phyloP scores from a whole-genome alignment of 2,329 filamentous ascomycete species.

The Parafenestella ontariensis region DNA sequence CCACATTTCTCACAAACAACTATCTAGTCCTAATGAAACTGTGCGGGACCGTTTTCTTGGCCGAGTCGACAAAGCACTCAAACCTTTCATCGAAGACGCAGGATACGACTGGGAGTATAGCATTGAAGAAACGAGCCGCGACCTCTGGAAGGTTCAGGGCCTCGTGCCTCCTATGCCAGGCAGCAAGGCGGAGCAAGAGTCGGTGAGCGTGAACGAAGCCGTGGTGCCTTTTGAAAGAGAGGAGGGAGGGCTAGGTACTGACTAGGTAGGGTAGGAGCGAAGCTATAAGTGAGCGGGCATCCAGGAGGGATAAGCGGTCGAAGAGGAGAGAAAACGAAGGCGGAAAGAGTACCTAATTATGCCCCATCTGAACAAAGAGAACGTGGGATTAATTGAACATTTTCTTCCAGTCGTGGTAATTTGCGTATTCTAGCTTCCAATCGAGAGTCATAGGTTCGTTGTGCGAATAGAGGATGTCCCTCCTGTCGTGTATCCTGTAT shows the following conservation, averaged over 20 bases:
- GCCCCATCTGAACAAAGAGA: too few relatives aligned
- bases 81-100: constrained; percentile 51
- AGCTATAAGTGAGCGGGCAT: neutral
- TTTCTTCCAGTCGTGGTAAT: too few relatives aligned
- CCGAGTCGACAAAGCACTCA: constrained; percentile 44
- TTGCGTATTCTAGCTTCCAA: too few relatives aligned
- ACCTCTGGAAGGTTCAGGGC: constrained; percentile 56
- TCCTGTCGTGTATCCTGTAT: too few relatives aligned
- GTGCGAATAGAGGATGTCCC: too few relatives aligned
- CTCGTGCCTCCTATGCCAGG: constrained; percentile 46
- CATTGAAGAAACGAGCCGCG: constrained; percentile 52
- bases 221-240: constrained; percentile 25
- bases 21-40: constrained; percentile 5
- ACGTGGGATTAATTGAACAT: too few relatives aligned
- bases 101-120: constrained; percentile 56
- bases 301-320: too few relatives aligned
- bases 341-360: too few relatives aligned
- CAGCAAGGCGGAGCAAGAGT: constrained; percentile 48
- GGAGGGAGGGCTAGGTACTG: constrained; percentile 15
- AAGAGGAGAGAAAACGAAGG: too few relatives aligned
- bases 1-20: neutral
- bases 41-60: constrained; percentile 19
- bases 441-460: too few relatives aligned
- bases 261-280: neutral
- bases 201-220: constrained; percentile 36